Base-by-base conservation (phyloP, 139 green algal genomes). In the Trebouxia sp. region DNA sequence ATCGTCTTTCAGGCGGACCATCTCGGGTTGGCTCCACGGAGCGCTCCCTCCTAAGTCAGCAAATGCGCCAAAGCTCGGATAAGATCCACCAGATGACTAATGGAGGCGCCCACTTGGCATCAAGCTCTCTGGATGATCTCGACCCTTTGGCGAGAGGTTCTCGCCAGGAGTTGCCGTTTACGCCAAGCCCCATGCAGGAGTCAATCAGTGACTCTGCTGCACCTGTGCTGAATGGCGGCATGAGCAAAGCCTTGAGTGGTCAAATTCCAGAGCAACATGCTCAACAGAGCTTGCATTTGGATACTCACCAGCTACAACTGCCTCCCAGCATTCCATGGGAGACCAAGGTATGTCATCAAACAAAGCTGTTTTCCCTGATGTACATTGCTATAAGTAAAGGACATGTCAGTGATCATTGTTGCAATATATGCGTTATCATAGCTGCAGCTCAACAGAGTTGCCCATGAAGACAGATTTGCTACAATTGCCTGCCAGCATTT, bases 21-120 rank as follows among this genome's bases (percentile, higher is more conserved):
- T 72, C 62, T 15, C 35, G 12, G 11, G 35, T 35, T 8, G 62
- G n/a, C 37, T 72, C 62, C 28, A 37, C 62, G 42, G 62, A 72
- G 32, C 62, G 62, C 0, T 72, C 62, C 12, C 28, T 72, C 32
- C 20, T 72, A 35, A 72, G 62, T 72, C 35, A 72, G 62, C 62
- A 72, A 11, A 72, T 72, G 17, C 15, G 62, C 14, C 32, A 45
- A 12, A 72, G 37, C 62, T 72, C 62, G 11, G 62, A 43, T 15
- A 72, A 43, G 32, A 72, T 22, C 35, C 62, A 35, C 15, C 62
- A 72, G 30, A 72, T 72, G 62, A 43, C 32, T 43, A 72, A 72
- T 30, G 62, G 62, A 12, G 26, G 32, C 12, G 62, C 62, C 8
- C 62, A 45, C 37, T 5, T 45, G 17, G 7, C 9, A 10, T 3